phyloP scores from a whole-genome alignment of 208 protist species.

The Crithidia bombi region DNA sequence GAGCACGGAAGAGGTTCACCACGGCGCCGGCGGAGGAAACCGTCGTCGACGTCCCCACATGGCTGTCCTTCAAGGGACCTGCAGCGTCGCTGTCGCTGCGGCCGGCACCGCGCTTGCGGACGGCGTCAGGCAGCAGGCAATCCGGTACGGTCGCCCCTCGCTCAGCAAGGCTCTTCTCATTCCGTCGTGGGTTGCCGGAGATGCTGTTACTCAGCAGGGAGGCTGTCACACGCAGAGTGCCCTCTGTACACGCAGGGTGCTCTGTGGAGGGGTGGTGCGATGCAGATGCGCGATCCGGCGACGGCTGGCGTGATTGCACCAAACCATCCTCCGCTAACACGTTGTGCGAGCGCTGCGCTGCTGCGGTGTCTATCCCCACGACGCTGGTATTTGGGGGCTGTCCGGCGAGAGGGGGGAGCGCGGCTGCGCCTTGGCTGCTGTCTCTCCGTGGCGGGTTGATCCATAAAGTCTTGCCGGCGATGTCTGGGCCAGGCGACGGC shows the following conservation, averaged over 20 bases:
- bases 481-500: slow-evolving; percentile 4
- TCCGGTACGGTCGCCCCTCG: slow-evolving; percentile 48
- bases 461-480: slow-evolving; percentile 2
- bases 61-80: too few relatives aligned
- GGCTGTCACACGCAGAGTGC: slow-evolving; percentile 52
- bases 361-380: too few relatives aligned
- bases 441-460: neutral
- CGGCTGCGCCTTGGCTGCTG: too few relatives aligned
- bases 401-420: too few relatives aligned
- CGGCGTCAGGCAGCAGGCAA: slow-evolving; percentile 22
- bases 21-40: slow-evolving; percentile 12
- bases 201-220: slow-evolving; percentile 71
- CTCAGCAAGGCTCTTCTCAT: slow-evolving; percentile 41
- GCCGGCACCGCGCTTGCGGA: neutral
- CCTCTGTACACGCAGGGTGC: slow-evolving; percentile 41
- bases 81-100: slow-evolving; percentile 7
- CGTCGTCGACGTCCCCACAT: neutral
- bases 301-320: slow-evolving; percentile 20
- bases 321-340: slow-evolving; percentile 2
- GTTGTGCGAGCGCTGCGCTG: too few relatives aligned
- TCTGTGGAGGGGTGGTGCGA: neutral
- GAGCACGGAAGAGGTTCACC: slow-evolving; percentile 62
- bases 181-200: slow-evolving; percentile 62
- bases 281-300: slow-evolving; percentile 5
- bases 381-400: too few relatives aligned